Evolutionary conservation across 164 flowering plant genomes (phyloP).

Genomic region (Houttuynia cordata): DNA sequence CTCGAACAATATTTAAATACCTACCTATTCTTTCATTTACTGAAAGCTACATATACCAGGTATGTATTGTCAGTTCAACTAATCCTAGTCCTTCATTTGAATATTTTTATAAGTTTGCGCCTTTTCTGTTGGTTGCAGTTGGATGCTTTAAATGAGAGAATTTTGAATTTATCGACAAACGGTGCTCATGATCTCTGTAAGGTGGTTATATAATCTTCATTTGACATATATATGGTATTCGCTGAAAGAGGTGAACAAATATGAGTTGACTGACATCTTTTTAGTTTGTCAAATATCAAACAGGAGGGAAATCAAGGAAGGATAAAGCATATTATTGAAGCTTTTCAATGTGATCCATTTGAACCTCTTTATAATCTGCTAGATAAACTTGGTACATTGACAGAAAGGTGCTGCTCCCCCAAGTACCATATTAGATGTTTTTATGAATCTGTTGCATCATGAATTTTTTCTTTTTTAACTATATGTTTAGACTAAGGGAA

Average conservation of each 20-base stretch:
- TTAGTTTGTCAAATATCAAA: not conserved
- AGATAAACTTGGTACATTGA: slow-evolving; percentile 45
- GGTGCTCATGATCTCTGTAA: slow-evolving; percentile 8
- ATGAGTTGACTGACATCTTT: not conserved
- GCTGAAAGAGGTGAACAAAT: not conserved
- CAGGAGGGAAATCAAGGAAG: slow-evolving; percentile 20
- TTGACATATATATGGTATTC: not conserved
- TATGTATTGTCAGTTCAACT: slow-evolving; percentile 9
- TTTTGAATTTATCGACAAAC: slow-evolving; percentile 18
- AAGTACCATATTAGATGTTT: not conserved
- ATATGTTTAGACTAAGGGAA: slow-evolving; percentile 36
- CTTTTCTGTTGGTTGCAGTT: slow-evolving; percentile 34
- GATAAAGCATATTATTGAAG: slow-evolving; percentile 7
- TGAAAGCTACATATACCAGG: slow-evolving; percentile 94
- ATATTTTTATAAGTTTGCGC: not conserved
- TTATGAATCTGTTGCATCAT: not conserved
- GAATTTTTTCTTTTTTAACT: slow-evolving; percentile 2
- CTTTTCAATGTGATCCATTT: slow-evolving; percentile 42
- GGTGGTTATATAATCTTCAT: slow-evolving; percentile 10
- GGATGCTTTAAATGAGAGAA: slow-evolving; percentile 66
- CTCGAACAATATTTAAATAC: slow-evolving; percentile 55
- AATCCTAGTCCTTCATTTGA: not conserved
- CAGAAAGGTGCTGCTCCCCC: slow-evolving; percentile 36
- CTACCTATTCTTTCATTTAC: slow-evolving; percentile 78
- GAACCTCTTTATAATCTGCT: slow-evolving; percentile 40